These are phyloP conservation scores for Agrocybe praecox DNA, from an alignment of 768 basidiomycete species.

Conservation along the genomic window DNA sequence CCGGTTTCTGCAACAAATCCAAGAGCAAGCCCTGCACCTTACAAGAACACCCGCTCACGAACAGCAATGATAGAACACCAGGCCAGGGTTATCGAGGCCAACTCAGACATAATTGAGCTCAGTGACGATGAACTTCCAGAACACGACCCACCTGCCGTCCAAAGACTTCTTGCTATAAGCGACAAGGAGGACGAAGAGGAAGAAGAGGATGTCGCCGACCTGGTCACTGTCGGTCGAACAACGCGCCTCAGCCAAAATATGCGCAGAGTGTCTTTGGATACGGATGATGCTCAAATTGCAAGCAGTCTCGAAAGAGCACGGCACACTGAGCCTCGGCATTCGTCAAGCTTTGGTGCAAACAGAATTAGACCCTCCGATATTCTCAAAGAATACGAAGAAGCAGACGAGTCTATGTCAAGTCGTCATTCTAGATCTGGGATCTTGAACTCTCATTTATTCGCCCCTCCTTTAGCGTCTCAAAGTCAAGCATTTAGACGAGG, in stretches of 20 bases:
- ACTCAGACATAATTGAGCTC: too few relatives aligned
- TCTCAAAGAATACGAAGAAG: background rate
- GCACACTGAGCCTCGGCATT: background rate
- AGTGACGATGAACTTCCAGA: too few relatives aligned
- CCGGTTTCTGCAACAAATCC: background rate
- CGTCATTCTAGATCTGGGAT: background rate
- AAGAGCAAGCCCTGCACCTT: background rate
- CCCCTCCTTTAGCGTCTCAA: background rate
- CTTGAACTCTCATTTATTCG: background rate
- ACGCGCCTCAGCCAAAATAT: background rate
- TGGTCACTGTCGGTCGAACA: background rate
- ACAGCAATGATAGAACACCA: conserved; percentile 8
- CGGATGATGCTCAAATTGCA: conserved; percentile 31
- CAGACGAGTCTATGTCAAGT: background rate
- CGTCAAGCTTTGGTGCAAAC: background rate
- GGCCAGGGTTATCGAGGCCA: too few relatives aligned
- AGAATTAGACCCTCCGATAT: too few relatives aligned
- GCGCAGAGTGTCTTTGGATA: conserved; percentile 23
- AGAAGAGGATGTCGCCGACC: conserved; percentile 2
- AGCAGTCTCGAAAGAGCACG: background rate
- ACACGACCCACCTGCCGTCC: too few relatives aligned
- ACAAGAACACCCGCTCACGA: conserved; percentile 7
- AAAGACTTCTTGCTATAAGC: too few relatives aligned
- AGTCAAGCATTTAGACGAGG: background rate
- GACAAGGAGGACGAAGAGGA: background rate